These are phyloP conservation scores for Eimeria praecox DNA, from an alignment of 169 alveolate species.

Conservation along the genomic window DNA sequence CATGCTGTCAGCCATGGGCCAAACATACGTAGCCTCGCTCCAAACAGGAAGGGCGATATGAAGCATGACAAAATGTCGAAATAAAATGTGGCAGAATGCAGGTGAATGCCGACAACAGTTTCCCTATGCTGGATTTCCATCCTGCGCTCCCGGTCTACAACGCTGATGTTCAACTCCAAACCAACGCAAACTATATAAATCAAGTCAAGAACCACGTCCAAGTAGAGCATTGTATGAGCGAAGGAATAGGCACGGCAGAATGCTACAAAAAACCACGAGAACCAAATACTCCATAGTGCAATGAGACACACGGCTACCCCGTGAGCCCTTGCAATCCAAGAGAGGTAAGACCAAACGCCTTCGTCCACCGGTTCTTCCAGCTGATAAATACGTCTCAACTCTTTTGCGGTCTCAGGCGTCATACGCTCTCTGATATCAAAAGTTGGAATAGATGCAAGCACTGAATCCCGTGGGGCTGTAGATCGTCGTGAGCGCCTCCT, in stretches of 20 bases:
- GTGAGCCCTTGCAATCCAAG: constrained; percentile 14
- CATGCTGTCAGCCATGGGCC: not conserved
- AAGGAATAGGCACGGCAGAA: constrained; percentile 27
- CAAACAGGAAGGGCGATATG: constrained; percentile 31
- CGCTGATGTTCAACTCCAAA: constrained; percentile 56
- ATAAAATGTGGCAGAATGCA: constrained; percentile 6
- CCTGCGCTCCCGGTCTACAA: constrained; percentile 48
- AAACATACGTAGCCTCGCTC: not conserved
- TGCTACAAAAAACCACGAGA: constrained; percentile 32
- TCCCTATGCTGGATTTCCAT: constrained; percentile 49
- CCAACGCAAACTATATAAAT: constrained; percentile 8
- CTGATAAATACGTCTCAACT: constrained; percentile 65
- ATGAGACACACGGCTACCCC: constrained; percentile 40
- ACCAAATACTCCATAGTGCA: constrained; percentile 58
- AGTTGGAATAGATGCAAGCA: constrained; percentile 55
- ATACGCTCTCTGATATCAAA: constrained; percentile 57
- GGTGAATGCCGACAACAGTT: not conserved
- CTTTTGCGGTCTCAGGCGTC: constrained; percentile 47
- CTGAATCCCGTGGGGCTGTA: constrained; percentile 38
- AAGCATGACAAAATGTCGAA: constrained; percentile 18
- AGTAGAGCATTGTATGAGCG: not conserved
- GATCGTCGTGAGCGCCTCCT: constrained; percentile 48
- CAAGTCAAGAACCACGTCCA: constrained; percentile 26
- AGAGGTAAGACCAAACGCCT: constrained; percentile 59
- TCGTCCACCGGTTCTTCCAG: constrained; percentile 70